Evolutionary conservation across 768 basidiomycete genomes (phyloP), one percentile per base, ranked within the genome.

Genomic region (Hemileccinum rubropunctum): DNA sequence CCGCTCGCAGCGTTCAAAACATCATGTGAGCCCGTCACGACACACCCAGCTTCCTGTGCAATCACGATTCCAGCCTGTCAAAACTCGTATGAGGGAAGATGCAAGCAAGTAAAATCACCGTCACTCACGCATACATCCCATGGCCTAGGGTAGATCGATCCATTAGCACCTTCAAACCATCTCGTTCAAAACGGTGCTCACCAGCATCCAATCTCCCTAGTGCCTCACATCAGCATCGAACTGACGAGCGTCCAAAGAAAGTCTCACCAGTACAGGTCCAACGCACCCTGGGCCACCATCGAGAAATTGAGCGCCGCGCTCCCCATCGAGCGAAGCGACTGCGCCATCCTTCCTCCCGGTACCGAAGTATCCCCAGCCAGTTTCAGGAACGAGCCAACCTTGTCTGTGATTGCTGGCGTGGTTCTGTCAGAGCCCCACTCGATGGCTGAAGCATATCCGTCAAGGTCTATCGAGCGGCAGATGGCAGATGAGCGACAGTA

Each of bases 351-450:
- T 6, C 91, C 95, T 3, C 83, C 84, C 17, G 71, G 66, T 35
- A 93, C 75, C 0, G 70, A 73, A 0, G 81, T 79, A 52, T 94
- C 79, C 1, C 86, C 91, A 2, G 88, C 86, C 10, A 98, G 79
- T 8, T 81, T 79, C 46, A 78, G 71, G 67, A 90, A 95, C 9
- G 88, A 87, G 21, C 68, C 68, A 0, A 76, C 72, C 62, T 93
- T 93, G 44, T 76, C 71, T 6, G 64, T 61, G 34, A 92, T 77
- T 10, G 76, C 71, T 9, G 70, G 71, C 11, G 69, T 62, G 6
- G 75, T 73, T 23, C 92, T 78, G 64, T 93, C 90, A 3, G 88
- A 84, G 34, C 92, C 93, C 89, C 91, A 98, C 68, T 97, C 94
- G 33, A 92, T 74, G 11, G 83, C 91, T 78, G 72, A 21, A 23